Evolutionary conservation across 108 stramenopile genomes (phyloP).

Genomic region (Pseudonitzschia delicatissima): DNA sequence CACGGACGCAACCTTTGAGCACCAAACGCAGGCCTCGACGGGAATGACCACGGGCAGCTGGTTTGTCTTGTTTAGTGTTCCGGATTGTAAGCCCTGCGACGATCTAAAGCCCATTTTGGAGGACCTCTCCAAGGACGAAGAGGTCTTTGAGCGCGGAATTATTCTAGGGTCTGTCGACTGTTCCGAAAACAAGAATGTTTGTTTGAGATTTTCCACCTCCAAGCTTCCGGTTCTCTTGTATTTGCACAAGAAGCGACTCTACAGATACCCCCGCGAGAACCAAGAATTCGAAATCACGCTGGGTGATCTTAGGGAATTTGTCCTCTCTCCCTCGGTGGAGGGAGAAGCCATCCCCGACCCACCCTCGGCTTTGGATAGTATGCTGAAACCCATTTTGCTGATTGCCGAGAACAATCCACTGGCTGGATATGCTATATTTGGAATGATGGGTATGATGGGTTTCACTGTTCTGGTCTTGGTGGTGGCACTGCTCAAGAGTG

Average conservation of each 20-base stretch:
- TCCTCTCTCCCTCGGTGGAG: conserved; percentile 8
- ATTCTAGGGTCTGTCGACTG: conserved; percentile 51
- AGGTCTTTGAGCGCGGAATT: conserved; percentile 39
- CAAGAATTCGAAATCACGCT: background rate
- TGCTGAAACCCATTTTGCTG: conserved; percentile 9
- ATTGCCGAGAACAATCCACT: conserved; percentile 8
- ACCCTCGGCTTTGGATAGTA: conserved; percentile 14
- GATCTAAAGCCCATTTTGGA: conserved; percentile 13
- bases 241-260: conserved; percentile 55
- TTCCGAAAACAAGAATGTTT: conserved; percentile 29
- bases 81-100: conserved; percentile 12
- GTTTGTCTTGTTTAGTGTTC: conserved; percentile 32
- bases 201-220: conserved; percentile 44
- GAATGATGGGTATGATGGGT: conserved; percentile 15
- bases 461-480: conserved; percentile 23
- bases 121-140: conserved; percentile 12
- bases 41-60: conserved; percentile 53
- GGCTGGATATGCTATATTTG: conserved; percentile 8
- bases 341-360: conserved; percentile 21
- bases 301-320: conserved; percentile 27
- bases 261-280: conserved; percentile 26
- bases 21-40: conserved; percentile 58
- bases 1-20: conserved; percentile 58
- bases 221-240: conserved; percentile 51
- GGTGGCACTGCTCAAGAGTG: background rate